Percentiles rank a stretch among this genome's conserved stretches.
Conservation (phyloP, 345 rosid genomes). For the Camelina neglecta region DNA sequence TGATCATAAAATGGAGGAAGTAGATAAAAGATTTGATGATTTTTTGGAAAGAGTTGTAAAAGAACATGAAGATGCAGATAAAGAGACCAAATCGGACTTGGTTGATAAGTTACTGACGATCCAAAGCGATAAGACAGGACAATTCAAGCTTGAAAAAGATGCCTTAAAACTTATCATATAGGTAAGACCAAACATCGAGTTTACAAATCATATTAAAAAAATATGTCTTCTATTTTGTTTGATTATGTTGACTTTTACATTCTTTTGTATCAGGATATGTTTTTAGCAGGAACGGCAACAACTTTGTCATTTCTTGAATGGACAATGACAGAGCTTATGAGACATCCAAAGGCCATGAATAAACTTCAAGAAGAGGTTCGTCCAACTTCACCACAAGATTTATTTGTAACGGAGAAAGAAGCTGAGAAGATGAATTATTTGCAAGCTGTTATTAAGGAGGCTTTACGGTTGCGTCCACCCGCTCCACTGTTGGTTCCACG, state of each 20-base stretch:
- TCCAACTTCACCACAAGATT: neutral
- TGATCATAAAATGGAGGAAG: constrained; percentile 25
- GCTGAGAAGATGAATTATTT: constrained; percentile 15
- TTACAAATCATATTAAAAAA: too few relatives aligned
- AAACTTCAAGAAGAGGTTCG: constrained; percentile 27
- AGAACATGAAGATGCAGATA: constrained; percentile 22
- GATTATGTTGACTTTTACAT: neutral
- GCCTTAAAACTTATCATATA: constrained; percentile 18
- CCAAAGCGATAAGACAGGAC: constrained; percentile 4
- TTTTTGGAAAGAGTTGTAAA: constrained; percentile 40
- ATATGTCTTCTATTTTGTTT: too few relatives aligned
- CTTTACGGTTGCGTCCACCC: constrained; percentile 47
- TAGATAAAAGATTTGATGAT: constrained; percentile 34
- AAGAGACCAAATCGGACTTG: constrained; percentile 14
- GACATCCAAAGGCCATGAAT: constrained; percentile 25
- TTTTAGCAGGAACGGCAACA: constrained; percentile 31
- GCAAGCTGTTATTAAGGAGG: constrained; percentile 43
- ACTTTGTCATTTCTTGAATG: constrained; percentile 7
- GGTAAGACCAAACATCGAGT: neutral
- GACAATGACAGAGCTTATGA: constrained; percentile 27
- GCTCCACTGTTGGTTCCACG: constrained; percentile 38
- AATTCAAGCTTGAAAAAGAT: constrained; percentile 6
- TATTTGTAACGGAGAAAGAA: constrained; percentile 24
- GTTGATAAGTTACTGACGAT: constrained; percentile 19
- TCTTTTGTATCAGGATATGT: constrained; percentile 18